Percentiles rank a stretch among this genome's conserved stretches.
Evolutionary conservation across 2,329 filamentous ascomycete species (phyloP).

Genomic region (Trichoderma simmonsii): DNA sequence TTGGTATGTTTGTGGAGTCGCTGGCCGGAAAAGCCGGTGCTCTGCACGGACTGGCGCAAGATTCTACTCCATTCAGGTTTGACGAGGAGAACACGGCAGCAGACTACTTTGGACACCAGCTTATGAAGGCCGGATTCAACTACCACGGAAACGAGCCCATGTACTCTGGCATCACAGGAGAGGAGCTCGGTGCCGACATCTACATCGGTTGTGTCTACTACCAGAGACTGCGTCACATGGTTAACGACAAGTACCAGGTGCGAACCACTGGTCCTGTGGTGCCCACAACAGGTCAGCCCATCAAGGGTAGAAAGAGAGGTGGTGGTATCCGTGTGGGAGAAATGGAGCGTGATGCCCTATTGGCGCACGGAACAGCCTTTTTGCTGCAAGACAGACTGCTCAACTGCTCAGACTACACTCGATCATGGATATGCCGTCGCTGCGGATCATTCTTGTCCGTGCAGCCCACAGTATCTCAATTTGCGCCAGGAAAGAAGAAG

Average conservation of each 20-base stretch:
- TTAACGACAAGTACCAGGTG: conserved; percentile 99
- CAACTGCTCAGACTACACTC: conserved; percentile 93
- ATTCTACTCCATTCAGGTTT: conserved; percentile 93
- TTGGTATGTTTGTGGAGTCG: conserved; percentile 98
- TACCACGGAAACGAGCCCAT: conserved; percentile 98
- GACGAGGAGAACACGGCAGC: conserved; percentile 87
- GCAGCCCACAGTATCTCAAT: conserved; percentile 71
- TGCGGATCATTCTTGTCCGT: conserved; percentile 91
- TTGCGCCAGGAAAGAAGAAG: conserved; percentile 58
- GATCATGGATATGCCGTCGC: conserved; percentile 81
- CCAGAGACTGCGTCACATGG: conserved; percentile 97
- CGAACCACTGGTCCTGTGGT: conserved; percentile 93
- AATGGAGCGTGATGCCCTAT: conserved; percentile 94
- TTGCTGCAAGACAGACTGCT: conserved; percentile 90
- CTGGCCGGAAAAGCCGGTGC: conserved; percentile 92
- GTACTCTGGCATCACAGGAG: conserved; percentile 95
- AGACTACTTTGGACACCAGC: conserved; percentile 94
- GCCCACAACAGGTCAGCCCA: conserved; percentile 86
- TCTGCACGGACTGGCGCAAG: conserved; percentile 91
- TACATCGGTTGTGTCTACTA: conserved; percentile 98
- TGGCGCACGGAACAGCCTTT: conserved; percentile 94
- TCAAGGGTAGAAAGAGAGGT: conserved; percentile 93
- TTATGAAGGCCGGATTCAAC: conserved; percentile 93
- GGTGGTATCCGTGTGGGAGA: conserved; percentile 99
- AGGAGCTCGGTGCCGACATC: conserved; percentile 91